phyloP scores from a whole-genome alignment of 768 basidiomycete species.

The Xerocomellus intermedius region DNA sequence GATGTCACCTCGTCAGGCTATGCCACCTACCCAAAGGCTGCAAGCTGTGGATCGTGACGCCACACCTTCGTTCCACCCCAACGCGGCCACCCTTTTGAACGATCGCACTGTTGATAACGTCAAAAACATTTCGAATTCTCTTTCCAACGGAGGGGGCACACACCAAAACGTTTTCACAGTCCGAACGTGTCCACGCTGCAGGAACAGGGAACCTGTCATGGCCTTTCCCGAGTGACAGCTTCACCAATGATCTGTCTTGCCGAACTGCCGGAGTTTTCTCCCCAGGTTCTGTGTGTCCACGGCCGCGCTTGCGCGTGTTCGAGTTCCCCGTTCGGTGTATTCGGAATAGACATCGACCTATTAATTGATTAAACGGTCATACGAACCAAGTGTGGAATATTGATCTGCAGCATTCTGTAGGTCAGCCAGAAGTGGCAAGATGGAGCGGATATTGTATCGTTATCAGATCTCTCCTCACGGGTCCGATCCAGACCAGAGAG shows the following conservation, averaged over 20 bases:
- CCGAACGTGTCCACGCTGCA: constrained; percentile 18
- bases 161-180: constrained; percentile 14
- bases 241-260: neutral
- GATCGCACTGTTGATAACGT: constrained; percentile 16
- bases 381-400: constrained; percentile 15
- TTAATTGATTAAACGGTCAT: constrained; percentile 12
- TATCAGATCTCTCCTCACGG: constrained; percentile 6
- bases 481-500: constrained; percentile 3
- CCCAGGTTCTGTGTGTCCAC: neutral
- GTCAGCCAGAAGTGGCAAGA: constrained; percentile 1
- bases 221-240: constrained; percentile 1
- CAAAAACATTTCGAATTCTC: constrained; percentile 15
- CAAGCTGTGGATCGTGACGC: constrained; percentile 1
- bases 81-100: constrained; percentile 5
- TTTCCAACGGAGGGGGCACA: neutral
- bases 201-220: neutral
- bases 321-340: constrained; percentile 3
- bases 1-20: constrained; percentile 1
- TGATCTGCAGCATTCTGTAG: neutral
- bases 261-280: neutral
- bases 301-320: constrained; percentile 1
- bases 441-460: neutral
- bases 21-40: neutral
- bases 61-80: constrained; percentile 9
- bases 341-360: constrained; percentile 2